These are phyloP conservation scores for Trametes elegans DNA, from an alignment of 768 basidiomycete species.

Conservation along the genomic window DNA sequence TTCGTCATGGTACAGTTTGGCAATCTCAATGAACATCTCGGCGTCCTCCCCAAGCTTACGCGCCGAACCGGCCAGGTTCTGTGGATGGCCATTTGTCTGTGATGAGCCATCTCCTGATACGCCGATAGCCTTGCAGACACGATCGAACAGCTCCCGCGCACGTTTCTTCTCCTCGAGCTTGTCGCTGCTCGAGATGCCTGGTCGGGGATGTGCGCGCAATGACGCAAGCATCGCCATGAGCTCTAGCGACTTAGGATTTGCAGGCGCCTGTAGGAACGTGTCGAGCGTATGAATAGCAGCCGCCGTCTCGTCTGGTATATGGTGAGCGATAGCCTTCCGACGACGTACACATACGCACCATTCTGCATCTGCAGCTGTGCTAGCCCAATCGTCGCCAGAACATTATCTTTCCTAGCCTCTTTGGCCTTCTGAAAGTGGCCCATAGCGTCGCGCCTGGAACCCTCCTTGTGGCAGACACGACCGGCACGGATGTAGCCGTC, in stretches of 20 bases:
- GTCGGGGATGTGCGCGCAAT: conserved; percentile 78
- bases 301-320: conserved; percentile 66
- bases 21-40: conserved; percentile 90
- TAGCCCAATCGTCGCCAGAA: conserved; percentile 78
- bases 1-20: conserved; percentile 84
- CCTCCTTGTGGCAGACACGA: conserved; percentile 75
- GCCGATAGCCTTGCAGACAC: conserved; percentile 64
- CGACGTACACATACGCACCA: conserved; percentile 43
- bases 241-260: conserved; percentile 65
- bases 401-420: conserved; percentile 69
- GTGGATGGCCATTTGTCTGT: conserved; percentile 23
- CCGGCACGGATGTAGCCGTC: conserved; percentile 87
- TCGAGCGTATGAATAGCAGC: conserved; percentile 87
- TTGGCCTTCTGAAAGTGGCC: conserved; percentile 67
- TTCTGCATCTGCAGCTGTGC: conserved; percentile 86
- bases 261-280: conserved; percentile 65
- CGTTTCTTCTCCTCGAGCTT: conserved; percentile 63
- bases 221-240: conserved; percentile 89
- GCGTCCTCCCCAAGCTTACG: conserved; percentile 70
- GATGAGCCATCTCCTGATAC: conserved; percentile 50
- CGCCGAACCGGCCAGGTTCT: conserved; percentile 32
- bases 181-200: conserved; percentile 75
- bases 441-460: conserved; percentile 58
- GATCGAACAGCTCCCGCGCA: conserved; percentile 82
- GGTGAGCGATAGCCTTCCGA: background rate